phyloP scores from a whole-genome alignment of 108 stramenopile genomes.

The Hondaea fermentalgiana region DNA sequence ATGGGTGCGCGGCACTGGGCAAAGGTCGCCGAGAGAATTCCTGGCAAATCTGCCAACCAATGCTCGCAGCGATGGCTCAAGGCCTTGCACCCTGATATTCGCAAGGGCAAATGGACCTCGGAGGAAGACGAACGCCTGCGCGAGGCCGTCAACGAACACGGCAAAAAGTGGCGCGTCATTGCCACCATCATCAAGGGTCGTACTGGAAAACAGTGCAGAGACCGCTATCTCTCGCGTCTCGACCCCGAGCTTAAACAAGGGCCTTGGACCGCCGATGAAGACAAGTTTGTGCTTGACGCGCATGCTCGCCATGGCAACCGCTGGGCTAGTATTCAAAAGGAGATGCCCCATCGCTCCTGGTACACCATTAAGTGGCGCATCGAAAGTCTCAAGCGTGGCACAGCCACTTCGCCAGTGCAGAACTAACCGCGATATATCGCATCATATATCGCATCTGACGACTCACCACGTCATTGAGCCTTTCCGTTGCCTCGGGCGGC shows the following conservation, averaged over 20 bases:
- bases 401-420: not conserved
- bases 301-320: slow-evolving; percentile 43
- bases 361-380: slow-evolving; percentile 40
- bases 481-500: not conserved
- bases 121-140: slow-evolving; percentile 26
- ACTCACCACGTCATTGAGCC: not conserved
- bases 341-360: slow-evolving; percentile 47
- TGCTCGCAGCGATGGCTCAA: slow-evolving; percentile 42
- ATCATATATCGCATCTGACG: not conserved
- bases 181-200: slow-evolving; percentile 26
- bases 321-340: slow-evolving; percentile 60
- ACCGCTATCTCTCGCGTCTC: slow-evolving; percentile 32
- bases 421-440: not conserved
- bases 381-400: not conserved
- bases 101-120: slow-evolving; percentile 18
- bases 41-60: slow-evolving; percentile 35
- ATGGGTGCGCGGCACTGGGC: slow-evolving; percentile 46
- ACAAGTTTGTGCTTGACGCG: slow-evolving; percentile 19
- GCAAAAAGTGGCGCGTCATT: slow-evolving; percentile 26
- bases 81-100: slow-evolving; percentile 28
- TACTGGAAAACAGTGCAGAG: slow-evolving; percentile 31
- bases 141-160: not conserved
- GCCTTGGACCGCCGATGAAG: slow-evolving; percentile 33
- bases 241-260: slow-evolving; percentile 30
- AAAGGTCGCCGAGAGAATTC: slow-evolving; percentile 39